Percentiles rank a stretch among this genome's conserved stretches.
These are phyloP conservation scores for Inga leiocalycina DNA, from an alignment of 306 rosid species.

Conservation along the genomic window DNA sequence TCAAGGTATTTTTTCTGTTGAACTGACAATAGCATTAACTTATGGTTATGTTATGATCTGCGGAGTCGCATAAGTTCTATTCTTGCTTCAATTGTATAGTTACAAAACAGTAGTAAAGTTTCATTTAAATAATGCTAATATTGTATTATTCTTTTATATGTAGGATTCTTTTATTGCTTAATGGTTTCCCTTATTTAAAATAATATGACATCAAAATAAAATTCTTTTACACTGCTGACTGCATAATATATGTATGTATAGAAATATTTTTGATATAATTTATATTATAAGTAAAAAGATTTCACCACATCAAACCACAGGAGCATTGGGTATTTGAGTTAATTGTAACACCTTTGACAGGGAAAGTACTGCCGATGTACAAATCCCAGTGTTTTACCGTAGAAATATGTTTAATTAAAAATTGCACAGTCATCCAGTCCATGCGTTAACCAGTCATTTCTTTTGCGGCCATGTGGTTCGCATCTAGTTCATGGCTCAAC, in stretches of 20 bases:
- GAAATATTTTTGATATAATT: not conserved
- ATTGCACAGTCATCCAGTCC: not conserved
- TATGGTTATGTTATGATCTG: not conserved
- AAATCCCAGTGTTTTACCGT: not conserved
- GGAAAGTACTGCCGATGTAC: not conserved
- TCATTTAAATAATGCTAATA: not conserved
- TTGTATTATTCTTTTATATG: not conserved
- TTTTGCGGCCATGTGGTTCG: not conserved
- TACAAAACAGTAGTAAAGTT: not conserved
- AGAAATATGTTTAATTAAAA: not conserved
- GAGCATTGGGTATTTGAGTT: not conserved
- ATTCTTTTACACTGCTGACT: not conserved
- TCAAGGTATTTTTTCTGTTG: not conserved
- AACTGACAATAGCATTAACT: slow-evolving; percentile 5
- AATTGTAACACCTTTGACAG: not conserved
- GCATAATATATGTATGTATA: not conserved
- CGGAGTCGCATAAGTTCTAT: slow-evolving; percentile 1
- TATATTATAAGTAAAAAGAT: not conserved
- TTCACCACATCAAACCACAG: not conserved
- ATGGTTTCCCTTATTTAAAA: not conserved
- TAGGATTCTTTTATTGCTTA: not conserved
- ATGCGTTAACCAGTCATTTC: not conserved
- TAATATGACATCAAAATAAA: not conserved
- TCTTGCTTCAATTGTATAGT: not conserved
- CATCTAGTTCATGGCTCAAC: not conserved